Conservation (phyloP, 345 rosid genomes). For the Litchi chinensis region DNA sequence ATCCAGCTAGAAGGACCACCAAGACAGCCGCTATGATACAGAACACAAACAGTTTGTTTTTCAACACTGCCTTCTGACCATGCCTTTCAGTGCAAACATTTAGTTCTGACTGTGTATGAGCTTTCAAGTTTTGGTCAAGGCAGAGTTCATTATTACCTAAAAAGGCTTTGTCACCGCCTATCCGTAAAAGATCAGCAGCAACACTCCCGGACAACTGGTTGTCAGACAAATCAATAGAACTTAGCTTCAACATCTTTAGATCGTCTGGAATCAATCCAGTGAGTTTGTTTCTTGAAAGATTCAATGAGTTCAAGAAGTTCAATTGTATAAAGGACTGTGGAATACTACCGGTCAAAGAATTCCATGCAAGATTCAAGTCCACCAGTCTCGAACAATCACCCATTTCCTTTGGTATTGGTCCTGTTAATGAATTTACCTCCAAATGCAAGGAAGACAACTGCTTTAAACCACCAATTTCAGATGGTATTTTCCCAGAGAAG, state of each 20-base stretch:
- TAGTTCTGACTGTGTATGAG: constrained; percentile 26
- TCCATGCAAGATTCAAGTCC: constrained; percentile 75
- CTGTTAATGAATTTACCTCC: constrained; percentile 64
- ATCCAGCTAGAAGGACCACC: constrained; percentile 43
- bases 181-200: constrained; percentile 59
- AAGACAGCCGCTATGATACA: constrained; percentile 46
- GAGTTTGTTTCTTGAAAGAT: constrained; percentile 71
- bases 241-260: constrained; percentile 64
- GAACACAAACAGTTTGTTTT: constrained; percentile 41
- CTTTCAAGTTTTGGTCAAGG: constrained; percentile 39
- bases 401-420: constrained; percentile 57
- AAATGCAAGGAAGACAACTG: constrained; percentile 71
- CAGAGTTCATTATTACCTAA: constrained; percentile 59
- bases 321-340: constrained; percentile 46
- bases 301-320: constrained; percentile 67
- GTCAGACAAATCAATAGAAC: constrained; percentile 72
- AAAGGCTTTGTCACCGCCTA: constrained; percentile 71
- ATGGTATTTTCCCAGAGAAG: constrained; percentile 63
- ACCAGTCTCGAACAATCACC: constrained; percentile 56
- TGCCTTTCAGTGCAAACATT: constrained; percentile 44
- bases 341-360: constrained; percentile 61
- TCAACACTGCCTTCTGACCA: constrained; percentile 25
- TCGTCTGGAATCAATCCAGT: constrained; percentile 58
- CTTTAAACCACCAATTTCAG: constrained; percentile 50
- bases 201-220: constrained; percentile 68